phyloP scores from a whole-genome alignment of 2,329 filamentous ascomycete species.

The Leptographium procerum region DNA sequence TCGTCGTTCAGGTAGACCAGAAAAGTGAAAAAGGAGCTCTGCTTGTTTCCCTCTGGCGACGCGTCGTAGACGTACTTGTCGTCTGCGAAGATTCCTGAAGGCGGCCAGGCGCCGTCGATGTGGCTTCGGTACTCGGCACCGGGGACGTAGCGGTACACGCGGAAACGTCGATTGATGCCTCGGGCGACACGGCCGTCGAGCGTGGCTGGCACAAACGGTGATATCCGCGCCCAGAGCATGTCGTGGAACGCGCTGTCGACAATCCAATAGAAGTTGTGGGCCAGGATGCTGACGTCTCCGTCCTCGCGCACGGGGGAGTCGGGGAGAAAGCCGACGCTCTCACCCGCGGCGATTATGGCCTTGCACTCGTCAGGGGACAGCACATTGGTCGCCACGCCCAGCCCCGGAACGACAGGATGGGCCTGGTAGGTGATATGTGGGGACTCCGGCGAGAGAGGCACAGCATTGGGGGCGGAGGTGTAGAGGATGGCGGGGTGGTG shows the following conservation, averaged over 20 bases:
- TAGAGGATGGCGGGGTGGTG: conserved; percentile 56
- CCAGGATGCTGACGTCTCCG: conserved; percentile 52
- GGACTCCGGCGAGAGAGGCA: conserved; percentile 33
- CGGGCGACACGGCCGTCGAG: conserved; percentile 46
- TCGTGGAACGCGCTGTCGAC: conserved; percentile 52
- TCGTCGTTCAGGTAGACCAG: conserved; percentile 61
- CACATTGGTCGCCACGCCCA: conserved; percentile 48
- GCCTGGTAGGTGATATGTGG: conserved; percentile 41
- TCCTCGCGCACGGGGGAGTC: conserved; percentile 57
- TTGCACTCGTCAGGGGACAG: conserved; percentile 51
- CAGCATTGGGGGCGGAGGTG: conserved; percentile 44
- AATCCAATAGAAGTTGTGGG: conserved; percentile 67
- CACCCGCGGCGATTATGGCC: conserved; percentile 54
- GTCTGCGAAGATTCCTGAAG: conserved; percentile 48
- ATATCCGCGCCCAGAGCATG: conserved; percentile 49
- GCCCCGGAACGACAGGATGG: conserved; percentile 51
- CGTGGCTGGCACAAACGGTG: conserved; percentile 41
- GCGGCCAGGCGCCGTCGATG: conserved; percentile 63
- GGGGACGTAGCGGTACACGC: conserved; percentile 62
- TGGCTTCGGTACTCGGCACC: conserved; percentile 62
- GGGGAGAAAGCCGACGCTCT: conserved; percentile 53
- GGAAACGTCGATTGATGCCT: conserved; percentile 58
- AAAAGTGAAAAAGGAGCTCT: conserved; percentile 60
- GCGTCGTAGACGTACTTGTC: conserved; percentile 55
- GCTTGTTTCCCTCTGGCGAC: conserved; percentile 45